Base-by-base conservation (phyloP, 2,329 filamentous ascomycete genomes). In the Fusarium palustre region DNA sequence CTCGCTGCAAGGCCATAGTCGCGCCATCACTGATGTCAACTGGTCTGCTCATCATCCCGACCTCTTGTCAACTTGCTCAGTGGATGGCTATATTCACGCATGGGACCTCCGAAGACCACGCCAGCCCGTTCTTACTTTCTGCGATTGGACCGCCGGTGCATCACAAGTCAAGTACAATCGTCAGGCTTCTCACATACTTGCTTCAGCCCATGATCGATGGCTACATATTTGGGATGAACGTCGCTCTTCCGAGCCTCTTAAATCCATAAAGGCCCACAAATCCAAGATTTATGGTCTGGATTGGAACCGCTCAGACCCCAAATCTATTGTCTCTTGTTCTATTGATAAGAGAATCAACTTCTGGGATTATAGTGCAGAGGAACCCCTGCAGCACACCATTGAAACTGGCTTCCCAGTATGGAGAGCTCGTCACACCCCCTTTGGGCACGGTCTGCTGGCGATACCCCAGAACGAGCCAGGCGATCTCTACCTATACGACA, bases 271-370 rank as follows among this genome's bases (percentile, higher is more conserved):
- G 75, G 95, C 94, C 0, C 94, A 97, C 75, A 89, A 88, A 33
- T 97, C 94, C 38, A 97, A 97, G 79, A 97, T 97, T 63, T 97
- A 97, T 76, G 95, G 95, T 30, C 85, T 97, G 34, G 95, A 97
- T 79, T 97, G 95, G 95, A 97, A 97, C 76, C 88, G 95, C 53
- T 91, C 91, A 15, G 85, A 90, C 48, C 81, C 88, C 3, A 90
- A 88, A 12, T 90, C 89, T 36, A 84, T 97, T 52, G 89, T 93
- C 8, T 97, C 94, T 4, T 97, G 94, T 79, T 97, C 94, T 2
- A 83, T 97, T 49, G 94, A 97, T 76, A 93, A 91, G 77, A 97
- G 91, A 41, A 95, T 97, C 80, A 97, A 97, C 76, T 92, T 97
- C 69, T 97, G 94, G 94, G 92, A 97, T 77, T 93, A 94, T 72